These are phyloP conservation scores for Podospora anserina DNA, from an alignment of 495 filamentous ascomycete genomes.

Conservation along the genomic window DNA sequence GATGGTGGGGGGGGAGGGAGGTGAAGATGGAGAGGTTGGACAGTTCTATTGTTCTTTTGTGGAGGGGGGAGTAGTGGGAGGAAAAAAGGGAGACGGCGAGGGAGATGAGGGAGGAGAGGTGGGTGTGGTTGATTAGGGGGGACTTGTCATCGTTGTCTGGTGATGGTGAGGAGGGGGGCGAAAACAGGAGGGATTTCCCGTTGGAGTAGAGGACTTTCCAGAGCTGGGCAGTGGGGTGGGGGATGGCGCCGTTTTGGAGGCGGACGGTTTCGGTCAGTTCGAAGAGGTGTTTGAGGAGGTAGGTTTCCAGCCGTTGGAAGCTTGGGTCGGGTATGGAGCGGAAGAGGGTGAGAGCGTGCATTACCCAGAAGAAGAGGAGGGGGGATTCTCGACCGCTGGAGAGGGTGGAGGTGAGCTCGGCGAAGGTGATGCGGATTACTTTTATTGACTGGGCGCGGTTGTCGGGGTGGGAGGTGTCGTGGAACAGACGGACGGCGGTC, in stretches of 20 bases:
- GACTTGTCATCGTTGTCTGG: neutral
- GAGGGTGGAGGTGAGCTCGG: conserved; percentile 13
- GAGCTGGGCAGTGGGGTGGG: neutral
- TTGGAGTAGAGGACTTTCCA: conserved; percentile 8
- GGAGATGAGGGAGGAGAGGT: neutral
- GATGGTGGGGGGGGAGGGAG: neutral
- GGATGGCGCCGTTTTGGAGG: neutral
- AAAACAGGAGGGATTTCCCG: neutral
- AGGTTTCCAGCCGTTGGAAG: conserved; percentile 1
- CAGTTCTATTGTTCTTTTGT: conserved; percentile 11
- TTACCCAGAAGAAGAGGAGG: conserved; percentile 12
- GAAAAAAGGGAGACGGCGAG: neutral
- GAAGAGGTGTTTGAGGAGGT: conserved; percentile 8
- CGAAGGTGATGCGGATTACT: conserved; percentile 17
- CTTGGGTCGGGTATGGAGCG: neutral
- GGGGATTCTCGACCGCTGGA: neutral
- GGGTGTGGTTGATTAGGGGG: neutral
- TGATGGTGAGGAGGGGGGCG: neutral
- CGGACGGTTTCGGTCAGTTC: conserved; percentile 5
- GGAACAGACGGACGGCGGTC: conserved; percentile 14
- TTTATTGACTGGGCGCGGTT: conserved; percentile 11
- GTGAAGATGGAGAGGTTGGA: conserved; percentile 7
- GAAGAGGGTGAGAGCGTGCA: conserved; percentile 13
- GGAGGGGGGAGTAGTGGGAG: neutral
- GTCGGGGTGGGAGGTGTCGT: neutral